Conservation (phyloP, 768 basidiomycete species). For the Auriscalpium microsporum region DNA sequence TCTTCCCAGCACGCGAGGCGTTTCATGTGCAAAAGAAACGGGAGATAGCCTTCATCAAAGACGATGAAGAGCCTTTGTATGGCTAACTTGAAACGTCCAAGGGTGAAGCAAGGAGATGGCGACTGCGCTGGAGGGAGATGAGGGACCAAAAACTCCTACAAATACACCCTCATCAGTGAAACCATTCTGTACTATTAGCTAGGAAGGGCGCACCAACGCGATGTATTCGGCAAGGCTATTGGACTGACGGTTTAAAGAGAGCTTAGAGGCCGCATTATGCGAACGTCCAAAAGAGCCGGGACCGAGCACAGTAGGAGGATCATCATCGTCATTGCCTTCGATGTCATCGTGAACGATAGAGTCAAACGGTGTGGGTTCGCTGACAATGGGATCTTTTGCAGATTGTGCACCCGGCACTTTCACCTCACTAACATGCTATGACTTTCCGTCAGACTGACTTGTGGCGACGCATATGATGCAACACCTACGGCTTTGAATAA, state of each 20-base stretch:
- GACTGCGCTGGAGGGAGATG: slow-evolving; percentile 20
- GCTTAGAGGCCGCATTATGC: no score
- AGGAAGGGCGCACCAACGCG: no score
- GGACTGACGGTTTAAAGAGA: no score
- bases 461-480: neutral
- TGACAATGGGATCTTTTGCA: neutral
- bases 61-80: slow-evolving; percentile 49
- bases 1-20: slow-evolving; percentile 51
- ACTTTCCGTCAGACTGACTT: neutral
- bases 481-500: slow-evolving; percentile 51
- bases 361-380: neutral
- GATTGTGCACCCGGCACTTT: slow-evolving; percentile 18
- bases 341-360: neutral
- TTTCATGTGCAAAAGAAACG: slow-evolving; percentile 31
- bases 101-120: slow-evolving; percentile 39
- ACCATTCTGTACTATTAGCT: no score
- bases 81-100: slow-evolving; percentile 44
- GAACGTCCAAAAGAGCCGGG: no score
- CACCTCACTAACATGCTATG: slow-evolving; percentile 56
- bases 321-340: neutral
- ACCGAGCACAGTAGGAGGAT: no score
- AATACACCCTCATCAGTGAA: no score
- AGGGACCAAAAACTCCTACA: slow-evolving; percentile 28
- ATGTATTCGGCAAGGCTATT: no score
- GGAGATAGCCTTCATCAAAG: slow-evolving; percentile 39